These are phyloP conservation scores for Lablab purpureus DNA, from an alignment of 306 rosid species.

Conservation along the genomic window DNA sequence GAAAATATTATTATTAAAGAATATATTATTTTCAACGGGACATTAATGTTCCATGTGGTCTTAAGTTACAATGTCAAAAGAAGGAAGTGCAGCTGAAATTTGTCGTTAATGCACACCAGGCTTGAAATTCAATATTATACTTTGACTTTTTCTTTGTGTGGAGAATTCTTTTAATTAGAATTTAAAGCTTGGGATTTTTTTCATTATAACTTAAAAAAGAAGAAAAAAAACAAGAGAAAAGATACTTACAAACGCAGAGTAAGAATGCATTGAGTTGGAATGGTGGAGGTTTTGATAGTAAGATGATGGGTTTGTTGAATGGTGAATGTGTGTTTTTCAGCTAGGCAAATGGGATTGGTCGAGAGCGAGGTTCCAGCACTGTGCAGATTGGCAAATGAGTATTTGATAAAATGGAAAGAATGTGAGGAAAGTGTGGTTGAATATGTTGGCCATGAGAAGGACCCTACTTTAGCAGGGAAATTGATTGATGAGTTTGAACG, in stretches of 20 bases:
- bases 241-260: no score
- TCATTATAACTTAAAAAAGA: no score
- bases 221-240: no score
- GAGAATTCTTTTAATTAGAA: not conserved
- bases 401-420: not conserved
- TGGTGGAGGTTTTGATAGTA: no score
- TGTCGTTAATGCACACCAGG: not conserved
- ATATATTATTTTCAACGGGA: not conserved
- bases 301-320: not conserved
- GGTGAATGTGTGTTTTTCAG: not conserved
- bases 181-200: no score
- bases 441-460: not conserved
- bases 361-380: constrained; percentile 9
- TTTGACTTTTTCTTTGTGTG: not conserved
- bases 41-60: constrained; percentile 2
- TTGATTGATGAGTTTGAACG: constrained; percentile 51
- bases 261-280: no score
- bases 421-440: not conserved
- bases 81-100: not conserved
- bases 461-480: not conserved
- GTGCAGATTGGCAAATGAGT: constrained; percentile 23
- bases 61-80: not conserved
- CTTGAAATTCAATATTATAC: not conserved
- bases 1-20: not conserved
- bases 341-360: not conserved